These are phyloP conservation scores for Capsicum rhomboideum DNA, from an alignment of 257 asterid species.

Conservation along the genomic window DNA sequence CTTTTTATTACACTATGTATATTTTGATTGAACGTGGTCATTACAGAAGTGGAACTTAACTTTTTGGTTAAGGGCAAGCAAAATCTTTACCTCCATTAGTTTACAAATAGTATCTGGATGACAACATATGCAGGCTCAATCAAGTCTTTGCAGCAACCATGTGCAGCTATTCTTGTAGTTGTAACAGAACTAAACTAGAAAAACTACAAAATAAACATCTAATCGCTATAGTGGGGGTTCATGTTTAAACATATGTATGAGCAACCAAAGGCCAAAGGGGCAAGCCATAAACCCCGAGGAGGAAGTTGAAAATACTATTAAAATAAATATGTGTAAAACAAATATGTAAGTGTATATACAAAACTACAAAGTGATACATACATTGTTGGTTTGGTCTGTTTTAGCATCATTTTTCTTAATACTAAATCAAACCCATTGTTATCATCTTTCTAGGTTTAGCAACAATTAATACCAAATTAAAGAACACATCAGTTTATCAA, in stretches of 20 bases:
- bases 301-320: neutral
- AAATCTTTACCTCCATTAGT: neutral
- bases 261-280: neutral
- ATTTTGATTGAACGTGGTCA: neutral
- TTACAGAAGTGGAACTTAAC: neutral
- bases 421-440: neutral
- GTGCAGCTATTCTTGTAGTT: neutral
- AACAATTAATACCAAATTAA: neutral
- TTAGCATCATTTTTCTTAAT: neutral
- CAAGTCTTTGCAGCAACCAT: neutral
- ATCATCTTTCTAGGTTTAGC: neutral
- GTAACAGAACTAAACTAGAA: neutral
- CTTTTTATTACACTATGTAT: neutral
- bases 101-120: neutral
- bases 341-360: neutral
- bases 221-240: neutral
- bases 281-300: neutral
- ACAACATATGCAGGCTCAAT: neutral
- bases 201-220: neutral
- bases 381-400: neutral
- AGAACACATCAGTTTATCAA: neutral
- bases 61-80: neutral
- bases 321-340: neutral
- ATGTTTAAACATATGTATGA: neutral
- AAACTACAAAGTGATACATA: neutral